These are phyloP conservation scores for Podospora pseudocomata DNA, from an alignment of 495 filamentous ascomycete species.

Conservation along the genomic window DNA sequence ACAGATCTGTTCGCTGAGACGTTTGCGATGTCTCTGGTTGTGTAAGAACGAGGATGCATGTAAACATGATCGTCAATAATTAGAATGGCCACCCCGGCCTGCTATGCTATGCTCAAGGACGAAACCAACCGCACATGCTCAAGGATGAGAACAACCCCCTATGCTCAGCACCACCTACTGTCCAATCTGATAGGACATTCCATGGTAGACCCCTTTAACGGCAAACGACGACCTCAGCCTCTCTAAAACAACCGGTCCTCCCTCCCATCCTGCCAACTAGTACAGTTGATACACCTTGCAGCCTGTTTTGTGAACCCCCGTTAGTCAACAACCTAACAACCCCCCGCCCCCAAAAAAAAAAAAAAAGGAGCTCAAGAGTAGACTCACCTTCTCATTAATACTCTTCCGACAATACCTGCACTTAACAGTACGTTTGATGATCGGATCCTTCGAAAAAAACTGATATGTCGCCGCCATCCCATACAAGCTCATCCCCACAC, in stretches of 20 bases:
- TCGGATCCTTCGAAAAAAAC: slow-evolving; percentile 55
- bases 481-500: slow-evolving; percentile 64
- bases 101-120: background rate
- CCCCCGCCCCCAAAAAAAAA: background rate
- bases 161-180: too few relatives aligned
- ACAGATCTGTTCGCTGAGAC: background rate
- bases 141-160: too few relatives aligned
- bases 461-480: slow-evolving; percentile 63
- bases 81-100: background rate
- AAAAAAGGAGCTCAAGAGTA: background rate
- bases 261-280: slow-evolving; percentile 74
- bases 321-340: slow-evolving; percentile 1
- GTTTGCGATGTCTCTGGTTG: background rate
- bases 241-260: slow-evolving; percentile 45
- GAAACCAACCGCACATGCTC: background rate
- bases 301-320: slow-evolving; percentile 40
- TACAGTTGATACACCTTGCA: slow-evolving; percentile 65
- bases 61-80: background rate
- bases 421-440: slow-evolving; percentile 66
- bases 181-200: background rate
- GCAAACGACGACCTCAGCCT: slow-evolving; percentile 1
- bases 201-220: too few relatives aligned
- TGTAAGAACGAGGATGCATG: background rate
- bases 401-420: slow-evolving; percentile 69
- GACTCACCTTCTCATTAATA: slow-evolving; percentile 60